These are phyloP conservation scores for Fusarium caatingaense DNA, from an alignment of 2,329 filamentous ascomycete genomes.

Conservation along the genomic window DNA sequence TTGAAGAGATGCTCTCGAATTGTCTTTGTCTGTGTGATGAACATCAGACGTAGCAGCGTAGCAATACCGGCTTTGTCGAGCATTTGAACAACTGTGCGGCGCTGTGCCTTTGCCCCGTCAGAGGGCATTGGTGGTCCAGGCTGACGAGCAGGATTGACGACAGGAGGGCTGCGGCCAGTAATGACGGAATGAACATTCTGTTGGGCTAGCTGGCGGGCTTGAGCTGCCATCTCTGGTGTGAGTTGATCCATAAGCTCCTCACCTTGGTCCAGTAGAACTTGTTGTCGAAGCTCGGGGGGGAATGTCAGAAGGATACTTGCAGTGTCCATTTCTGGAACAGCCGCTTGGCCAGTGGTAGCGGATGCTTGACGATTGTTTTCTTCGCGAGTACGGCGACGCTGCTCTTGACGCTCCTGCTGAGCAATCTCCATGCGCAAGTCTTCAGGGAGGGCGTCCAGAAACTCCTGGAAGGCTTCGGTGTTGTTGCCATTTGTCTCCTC, in stretches of 20 bases:
- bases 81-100: slow-evolving; percentile 92
- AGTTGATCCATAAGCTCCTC: slow-evolving; percentile 86
- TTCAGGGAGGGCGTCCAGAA: slow-evolving; percentile 89
- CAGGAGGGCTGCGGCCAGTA: slow-evolving; percentile 48
- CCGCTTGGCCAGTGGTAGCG: slow-evolving; percentile 63
- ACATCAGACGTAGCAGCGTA: slow-evolving; percentile 98
- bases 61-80: slow-evolving; percentile 95
- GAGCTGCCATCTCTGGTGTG: slow-evolving; percentile 85
- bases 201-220: slow-evolving; percentile 77
- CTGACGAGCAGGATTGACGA: slow-evolving; percentile 34
- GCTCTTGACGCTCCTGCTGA: slow-evolving; percentile 88
- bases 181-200: slow-evolving; percentile 49
- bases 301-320: slow-evolving; percentile 93
- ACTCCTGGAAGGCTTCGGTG: slow-evolving; percentile 89
- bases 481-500: slow-evolving; percentile 77
- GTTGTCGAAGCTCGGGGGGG: slow-evolving; percentile 83
- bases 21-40: slow-evolving; percentile 90
- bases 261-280: slow-evolving; percentile 91
- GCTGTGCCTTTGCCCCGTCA: slow-evolving; percentile 72
- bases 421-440: slow-evolving; percentile 92
- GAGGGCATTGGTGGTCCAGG: slow-evolving; percentile 53
- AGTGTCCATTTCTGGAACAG: slow-evolving; percentile 83
- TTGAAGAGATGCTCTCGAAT: slow-evolving; percentile 86
- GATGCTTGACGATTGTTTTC: slow-evolving; percentile 77
- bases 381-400: slow-evolving; percentile 87